Evolutionary conservation across 768 basidiomycete species (phyloP), one percentile per base, ranked within the genome.

Genomic region (Royoungia palumana): DNA sequence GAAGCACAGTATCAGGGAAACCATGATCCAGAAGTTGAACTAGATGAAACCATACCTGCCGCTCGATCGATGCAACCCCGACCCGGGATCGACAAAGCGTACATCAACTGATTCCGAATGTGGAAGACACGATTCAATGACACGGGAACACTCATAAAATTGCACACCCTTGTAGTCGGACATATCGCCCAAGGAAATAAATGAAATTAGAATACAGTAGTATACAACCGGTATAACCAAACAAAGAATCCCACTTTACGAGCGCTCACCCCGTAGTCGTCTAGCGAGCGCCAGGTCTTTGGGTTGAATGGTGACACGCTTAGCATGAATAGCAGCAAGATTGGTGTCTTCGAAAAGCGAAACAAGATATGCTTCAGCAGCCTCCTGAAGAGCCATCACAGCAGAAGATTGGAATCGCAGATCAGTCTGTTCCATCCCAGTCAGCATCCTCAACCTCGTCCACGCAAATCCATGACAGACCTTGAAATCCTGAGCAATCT

Each of bases 401-500:
- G 88, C 88, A 13, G 87, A 89, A 8, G 89, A 90, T 77, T 91
- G 87, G 85, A 92, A 91, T 53, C 89, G 86, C 41, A 91, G 74
- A 58, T 85, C 83, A 54, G 83, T 85, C 85, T 84, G 48, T 14
- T 22, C 2, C 16, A 34, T 17, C 28, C 28, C 9, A 22, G 53
- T 44, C 37, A 44, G n/a, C 51, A 27, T n/a, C 45, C 3, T 4
- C 14, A 4, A 16, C 32, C 4, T 32, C 42, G 16, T 34, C 11
- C 2, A n/a, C 34, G n/a, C 85, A 48, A 30, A 22, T 21, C 11
- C 3, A 66, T 73, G 44, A 46, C 32, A 16, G 5, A 85, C 85
- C 78, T 91, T 90, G 79, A 88, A 90, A 63, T 89, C 88, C 72
- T 89, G 87, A 42, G 89, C 87, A 58, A 92, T 90, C 70, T 91